Evolutionary conservation across 2,329 filamentous ascomycete species (phyloP).

Genomic region (Apiospora marii): DNA sequence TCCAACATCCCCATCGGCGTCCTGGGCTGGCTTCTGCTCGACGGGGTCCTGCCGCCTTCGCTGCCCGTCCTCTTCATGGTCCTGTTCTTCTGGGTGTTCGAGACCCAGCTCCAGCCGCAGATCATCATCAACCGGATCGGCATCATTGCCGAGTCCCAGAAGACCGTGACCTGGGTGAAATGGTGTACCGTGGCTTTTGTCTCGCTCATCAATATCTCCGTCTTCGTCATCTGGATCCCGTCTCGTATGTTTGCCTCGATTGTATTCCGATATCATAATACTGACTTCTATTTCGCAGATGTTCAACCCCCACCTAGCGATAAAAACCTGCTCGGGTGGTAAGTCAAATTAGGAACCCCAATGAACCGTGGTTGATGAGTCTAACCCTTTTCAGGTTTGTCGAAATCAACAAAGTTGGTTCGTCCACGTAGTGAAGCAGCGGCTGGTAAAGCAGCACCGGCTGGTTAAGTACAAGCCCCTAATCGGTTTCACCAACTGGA

Average conservation of each 20-base stretch:
- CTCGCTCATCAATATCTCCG: constrained; percentile 58
- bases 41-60: constrained; percentile 35
- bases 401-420: constrained; percentile 59
- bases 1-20: constrained; percentile 44
- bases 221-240: constrained; percentile 63
- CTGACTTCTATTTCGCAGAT: background rate
- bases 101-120: constrained; percentile 60
- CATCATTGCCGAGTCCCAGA: constrained; percentile 53
- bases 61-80: constrained; percentile 46
- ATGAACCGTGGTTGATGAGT: background rate
- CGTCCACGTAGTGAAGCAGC: constrained; percentile 52
- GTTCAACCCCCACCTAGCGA: background rate
- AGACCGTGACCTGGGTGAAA: constrained; percentile 51
- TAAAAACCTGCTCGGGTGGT: background rate
- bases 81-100: constrained; percentile 50
- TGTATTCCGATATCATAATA: no score
- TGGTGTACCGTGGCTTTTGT: constrained; percentile 55
- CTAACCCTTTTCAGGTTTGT: constrained; percentile 39
- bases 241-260: constrained; percentile 42
- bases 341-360: constrained; percentile 34
- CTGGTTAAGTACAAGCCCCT: constrained; percentile 59
- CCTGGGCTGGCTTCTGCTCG: constrained; percentile 37
- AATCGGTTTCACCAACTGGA: constrained; percentile 56
- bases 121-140: constrained; percentile 64
- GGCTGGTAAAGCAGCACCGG: constrained; percentile 54